Percentiles rank a stretch among this genome's conserved stretches.
These are phyloP conservation scores for Penicillium flavigenum DNA, from an alignment of 495 filamentous ascomycete species.

Conservation along the genomic window DNA sequence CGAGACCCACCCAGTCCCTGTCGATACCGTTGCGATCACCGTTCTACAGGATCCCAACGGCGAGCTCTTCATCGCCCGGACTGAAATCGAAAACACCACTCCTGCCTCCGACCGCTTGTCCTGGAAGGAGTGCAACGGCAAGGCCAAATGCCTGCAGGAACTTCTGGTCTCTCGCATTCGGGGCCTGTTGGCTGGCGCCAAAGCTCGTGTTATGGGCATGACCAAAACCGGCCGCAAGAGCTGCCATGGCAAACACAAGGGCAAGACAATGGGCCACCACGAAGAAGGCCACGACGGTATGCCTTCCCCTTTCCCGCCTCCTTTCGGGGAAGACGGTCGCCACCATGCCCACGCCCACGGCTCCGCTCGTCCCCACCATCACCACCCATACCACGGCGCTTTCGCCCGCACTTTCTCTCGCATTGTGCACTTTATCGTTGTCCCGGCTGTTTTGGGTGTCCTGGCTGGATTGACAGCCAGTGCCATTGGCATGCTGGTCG, in stretches of 20 bases:
- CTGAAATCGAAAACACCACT: constrained; percentile 39
- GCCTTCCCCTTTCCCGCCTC: constrained; percentile 11
- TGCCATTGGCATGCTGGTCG: constrained; percentile 55
- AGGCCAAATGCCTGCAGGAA: constrained; percentile 40
- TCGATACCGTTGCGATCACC: constrained; percentile 49
- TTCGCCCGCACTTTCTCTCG: constrained; percentile 46
- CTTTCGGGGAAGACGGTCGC: constrained; percentile 6
- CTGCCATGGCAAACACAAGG: constrained; percentile 30
- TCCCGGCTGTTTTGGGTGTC: constrained; percentile 49
- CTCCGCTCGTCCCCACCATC: constrained; percentile 25
- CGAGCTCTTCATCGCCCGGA: constrained; percentile 39
- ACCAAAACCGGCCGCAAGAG: constrained; percentile 33
- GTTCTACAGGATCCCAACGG: constrained; percentile 40
- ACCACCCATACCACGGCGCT: constrained; percentile 35
- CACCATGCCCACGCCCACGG: constrained; percentile 17
- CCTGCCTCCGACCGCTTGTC: constrained; percentile 34
- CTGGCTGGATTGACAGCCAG: constrained; percentile 51
- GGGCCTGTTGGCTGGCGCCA: constrained; percentile 38
- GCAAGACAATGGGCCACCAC: constrained; percentile 17
- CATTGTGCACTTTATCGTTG: constrained; percentile 49
- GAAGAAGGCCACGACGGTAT: constrained; percentile 18
- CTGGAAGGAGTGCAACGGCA: constrained; percentile 44
- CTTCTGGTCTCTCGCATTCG: constrained; percentile 43
- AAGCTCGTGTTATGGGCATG: constrained; percentile 40
- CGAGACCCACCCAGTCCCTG: constrained; percentile 48